A percentile compares a stretch with the other conserved stretches of the same genome.
Evolutionary conservation across 495 filamentous ascomycete genomes (phyloP).

Genomic region (Venustampulla echinocandica): DNA sequence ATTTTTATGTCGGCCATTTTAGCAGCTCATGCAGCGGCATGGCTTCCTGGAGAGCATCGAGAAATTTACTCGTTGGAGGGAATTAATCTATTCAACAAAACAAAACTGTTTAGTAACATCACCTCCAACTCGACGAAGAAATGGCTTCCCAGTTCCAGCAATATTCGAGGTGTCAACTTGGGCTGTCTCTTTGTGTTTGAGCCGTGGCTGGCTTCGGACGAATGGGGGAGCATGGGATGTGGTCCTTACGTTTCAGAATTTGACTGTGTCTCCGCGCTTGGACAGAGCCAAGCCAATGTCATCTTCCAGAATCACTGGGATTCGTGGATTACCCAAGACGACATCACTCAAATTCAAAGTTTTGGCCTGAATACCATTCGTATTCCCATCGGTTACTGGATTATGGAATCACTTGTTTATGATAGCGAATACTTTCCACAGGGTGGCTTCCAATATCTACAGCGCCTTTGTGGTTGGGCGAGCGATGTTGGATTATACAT

Average conservation of each 20-base stretch:
- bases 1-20: no score
- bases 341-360: conserved; percentile 43
- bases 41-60: conserved; percentile 29
- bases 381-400: conserved; percentile 58
- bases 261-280: conserved; percentile 46
- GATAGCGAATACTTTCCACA: conserved; percentile 48
- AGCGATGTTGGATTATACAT: conserved; percentile 49
- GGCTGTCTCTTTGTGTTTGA: conserved; percentile 52
- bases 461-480: conserved; percentile 47
- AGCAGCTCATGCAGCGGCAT: conserved; percentile 15
- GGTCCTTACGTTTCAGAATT: conserved; percentile 42
- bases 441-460: conserved; percentile 45
- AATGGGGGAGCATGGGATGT: conserved; percentile 50
- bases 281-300: conserved; percentile 43
- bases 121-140: conserved; percentile 11
- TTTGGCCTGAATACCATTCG: conserved; percentile 54
- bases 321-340: conserved; percentile 47
- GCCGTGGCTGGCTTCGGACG: conserved; percentile 45
- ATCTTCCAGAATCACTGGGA: conserved; percentile 51
- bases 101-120: neutral
- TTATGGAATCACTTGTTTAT: conserved; percentile 48
- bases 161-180: conserved; percentile 54
- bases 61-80: conserved; percentile 23
- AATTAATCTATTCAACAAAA: conserved; percentile 24
- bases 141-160: conserved; percentile 32